phyloP scores from a whole-genome alignment of 2,329 filamentous ascomycete species.

The Shiraia sp. region DNA sequence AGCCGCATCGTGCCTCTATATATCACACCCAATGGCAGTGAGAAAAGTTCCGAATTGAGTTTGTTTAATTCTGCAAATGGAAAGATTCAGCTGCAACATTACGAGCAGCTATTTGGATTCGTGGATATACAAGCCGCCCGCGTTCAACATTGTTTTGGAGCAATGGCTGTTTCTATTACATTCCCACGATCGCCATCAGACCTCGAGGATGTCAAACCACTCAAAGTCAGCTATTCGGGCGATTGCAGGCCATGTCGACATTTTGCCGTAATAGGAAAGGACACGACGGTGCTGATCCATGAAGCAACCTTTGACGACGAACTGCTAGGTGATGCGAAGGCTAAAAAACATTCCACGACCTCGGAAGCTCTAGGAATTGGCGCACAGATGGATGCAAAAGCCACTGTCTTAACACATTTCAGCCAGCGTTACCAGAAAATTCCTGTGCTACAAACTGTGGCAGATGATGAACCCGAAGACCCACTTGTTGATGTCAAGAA shows the following conservation, averaged over 20 bases:
- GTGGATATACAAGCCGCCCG: conserved; percentile 65
- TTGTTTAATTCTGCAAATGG: conserved; percentile 25
- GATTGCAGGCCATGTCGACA: conserved; percentile 75
- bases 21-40: conserved; percentile 39
- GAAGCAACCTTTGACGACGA: conserved; percentile 96
- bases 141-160: conserved; percentile 79
- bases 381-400: conserved; percentile 74
- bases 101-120: conserved; percentile 63
- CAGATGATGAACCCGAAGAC: conserved; percentile 34
- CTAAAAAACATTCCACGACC: conserved; percentile 90
- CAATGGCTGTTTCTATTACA: conserved; percentile 76
- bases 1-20: conserved; percentile 59
- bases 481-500: conserved; percentile 15
- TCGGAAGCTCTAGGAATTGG: conserved; percentile 82
- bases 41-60: conserved; percentile 23
- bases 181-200: conserved; percentile 60
- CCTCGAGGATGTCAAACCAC: conserved; percentile 51
- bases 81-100: conserved; percentile 23
- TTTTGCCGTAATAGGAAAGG: conserved; percentile 72
- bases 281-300: conserved; percentile 84
- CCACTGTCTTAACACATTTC: conserved; percentile 90
- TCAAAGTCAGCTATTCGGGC: conserved; percentile 91
- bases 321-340: conserved; percentile 72
- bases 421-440: conserved; percentile 88
- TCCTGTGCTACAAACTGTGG: conserved; percentile 54